Conservation (phyloP, 2,329 filamentous ascomycete genomes). For the Fusarium sp. region DNA sequence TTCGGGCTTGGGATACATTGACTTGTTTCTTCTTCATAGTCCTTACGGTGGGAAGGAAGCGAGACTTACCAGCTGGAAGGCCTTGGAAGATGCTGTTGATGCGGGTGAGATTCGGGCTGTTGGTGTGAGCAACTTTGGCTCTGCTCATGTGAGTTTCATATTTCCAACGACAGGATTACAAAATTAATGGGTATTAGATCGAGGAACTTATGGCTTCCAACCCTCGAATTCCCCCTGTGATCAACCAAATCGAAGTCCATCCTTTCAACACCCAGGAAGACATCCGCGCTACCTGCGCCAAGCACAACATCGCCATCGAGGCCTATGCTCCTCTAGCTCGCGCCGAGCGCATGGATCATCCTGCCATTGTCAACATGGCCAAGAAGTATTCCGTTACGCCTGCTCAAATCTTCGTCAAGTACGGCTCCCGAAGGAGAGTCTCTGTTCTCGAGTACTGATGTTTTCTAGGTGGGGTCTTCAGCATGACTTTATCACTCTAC, state of each 20-base stretch:
- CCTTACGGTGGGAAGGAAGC: constrained; percentile 79
- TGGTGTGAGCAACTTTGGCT: constrained; percentile 83
- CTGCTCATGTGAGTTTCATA: constrained; percentile 70
- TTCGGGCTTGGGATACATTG: constrained; percentile 78
- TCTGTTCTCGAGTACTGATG: neutral
- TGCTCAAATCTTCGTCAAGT: constrained; percentile 77
- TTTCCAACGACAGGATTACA: fast-evolving
- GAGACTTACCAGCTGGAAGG: constrained; percentile 78
- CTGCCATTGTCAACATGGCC: constrained; percentile 69
- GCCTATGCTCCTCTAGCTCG: constrained; percentile 84
- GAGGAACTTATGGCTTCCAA: constrained; percentile 74
- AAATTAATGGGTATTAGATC: constrained; percentile 56
- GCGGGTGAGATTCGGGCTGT: constrained; percentile 77
- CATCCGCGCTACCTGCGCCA: constrained; percentile 74
- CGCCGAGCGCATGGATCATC: constrained; percentile 76
- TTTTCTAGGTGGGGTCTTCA: constrained; percentile 76
- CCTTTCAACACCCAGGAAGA: constrained; percentile 80
- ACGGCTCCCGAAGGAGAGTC: neutral
- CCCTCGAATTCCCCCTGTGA: constrained; percentile 71
- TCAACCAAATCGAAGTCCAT: constrained; percentile 86
- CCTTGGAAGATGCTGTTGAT: constrained; percentile 79
- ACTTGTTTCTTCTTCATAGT: constrained; percentile 82
- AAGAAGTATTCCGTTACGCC: constrained; percentile 76
- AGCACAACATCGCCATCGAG: constrained; percentile 76
- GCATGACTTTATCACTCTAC: constrained; percentile 76